Evolutionary conservation across 2,329 filamentous ascomycete species (phyloP), one percentile per base, ranked within the genome.

Genomic region (Zymoseptoria brevis): DNA sequence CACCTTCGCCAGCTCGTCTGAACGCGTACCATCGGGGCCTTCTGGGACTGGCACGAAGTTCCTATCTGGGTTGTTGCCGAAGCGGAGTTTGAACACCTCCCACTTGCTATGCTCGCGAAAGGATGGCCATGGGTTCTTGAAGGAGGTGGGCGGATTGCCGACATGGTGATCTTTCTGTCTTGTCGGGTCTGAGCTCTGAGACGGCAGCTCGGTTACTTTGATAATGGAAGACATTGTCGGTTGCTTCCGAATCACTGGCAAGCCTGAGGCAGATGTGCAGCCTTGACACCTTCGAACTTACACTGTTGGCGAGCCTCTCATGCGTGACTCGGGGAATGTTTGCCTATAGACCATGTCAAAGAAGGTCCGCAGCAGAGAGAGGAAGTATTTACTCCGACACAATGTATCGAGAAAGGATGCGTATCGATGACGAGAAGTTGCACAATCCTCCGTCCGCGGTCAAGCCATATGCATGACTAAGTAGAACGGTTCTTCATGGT

Each of bases 71-170:
- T 67, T 57, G 4, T 56, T 71, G 29, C 71, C 69, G 58, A 78
- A 74, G 8, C 75, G 72, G 8, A 70, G 68, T 26, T 74, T 69
- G 30, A 79, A 57, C 6, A 71, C 58, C 1, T 68, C 60, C 4
- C 64, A 19, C 1, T 41, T 59, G 19, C 60, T 57, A 2, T 66
- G 62, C 22, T 67, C 67, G 8, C 63, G 62, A 45, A 63, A 66
- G 2, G 78, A 80, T 19, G 77, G 75, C 79, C 79, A 81, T 13
- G 79, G 79, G 61, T 81, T 81, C 26, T 68, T 71, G 70, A 81
- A 81, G 19, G 70, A 70, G 1, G 74, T 75, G 6, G 77, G 77
- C 4, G 77, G 77, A 22, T 57, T 71, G 35, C 73, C 75, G 22
- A 76, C 64, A 65, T 80, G 77, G 62, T 80, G 78, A 19, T 70